Base-by-base conservation (phyloP, 768 basidiomycete species). In the Gloeophyllum trabeum region DNA sequence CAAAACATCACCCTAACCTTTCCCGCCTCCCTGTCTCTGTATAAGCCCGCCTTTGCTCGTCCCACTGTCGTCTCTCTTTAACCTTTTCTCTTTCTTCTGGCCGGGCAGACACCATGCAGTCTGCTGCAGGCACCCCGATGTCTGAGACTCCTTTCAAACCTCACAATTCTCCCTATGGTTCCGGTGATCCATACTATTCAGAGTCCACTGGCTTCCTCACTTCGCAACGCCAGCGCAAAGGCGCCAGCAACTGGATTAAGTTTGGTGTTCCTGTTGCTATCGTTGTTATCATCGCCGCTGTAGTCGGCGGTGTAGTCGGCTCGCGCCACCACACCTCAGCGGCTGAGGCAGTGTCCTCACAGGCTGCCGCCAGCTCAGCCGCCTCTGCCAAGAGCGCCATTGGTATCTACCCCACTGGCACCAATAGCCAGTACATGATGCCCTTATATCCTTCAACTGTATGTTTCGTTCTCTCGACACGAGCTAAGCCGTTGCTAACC, bases 371-470 rank as follows among this genome's bases (percentile, higher is more conserved):
- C 18, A 76, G 73, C 50, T 71, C 73, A 40, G 76, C 71, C 22
- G 70, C 68, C 16, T 75, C 75, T 47, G 68, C 66, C 19, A 79
- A 84, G 61, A 62, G 71, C 30, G 66, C 66, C n/a, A 45, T 78
- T 24, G 85, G 81, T 16, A 57, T 75, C 30, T 87, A 79, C 54
- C 75, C 91, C 22, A 81, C 81, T 2, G 76, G 78, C 4, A 96
- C 92, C 14, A 71, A 92, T 54, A 76, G 76, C 52, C 69, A 75
- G 39, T 94, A 76, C 57, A 71, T 82, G 65, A 68, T 89, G 43
- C 93, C 93, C 1, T 55, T 92, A 21, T 94, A 93, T 57, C 88
- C 91, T 4, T 81, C 87, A 16, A 87, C 87, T 4, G 92, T 93
- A 47, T 65, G 88, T 42, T 42, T 26, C n/a, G n/a, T n/a, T n/a